Conservation (phyloP, 2,329 filamentous ascomycete genomes). For the Monosporascus ibericus region DNA sequence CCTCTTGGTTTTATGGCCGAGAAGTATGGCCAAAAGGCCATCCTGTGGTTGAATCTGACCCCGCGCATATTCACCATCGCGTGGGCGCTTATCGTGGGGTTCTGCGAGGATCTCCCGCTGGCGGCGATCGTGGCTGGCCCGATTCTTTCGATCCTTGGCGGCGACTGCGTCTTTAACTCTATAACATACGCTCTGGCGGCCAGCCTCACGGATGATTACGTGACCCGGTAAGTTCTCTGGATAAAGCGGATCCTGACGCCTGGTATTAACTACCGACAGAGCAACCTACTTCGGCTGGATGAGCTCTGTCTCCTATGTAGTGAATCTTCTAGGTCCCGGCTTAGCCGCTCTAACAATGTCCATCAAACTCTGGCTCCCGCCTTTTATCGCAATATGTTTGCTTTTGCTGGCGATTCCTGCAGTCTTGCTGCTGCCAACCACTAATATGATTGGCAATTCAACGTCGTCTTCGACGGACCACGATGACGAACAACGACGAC, state of each 20-base stretch:
- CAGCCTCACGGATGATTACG: slow-evolving; percentile 35
- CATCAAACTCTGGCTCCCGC: slow-evolving; percentile 36
- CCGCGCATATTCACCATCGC: slow-evolving; percentile 34
- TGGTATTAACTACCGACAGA: slow-evolving; percentile 18
- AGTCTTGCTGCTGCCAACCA: slow-evolving; percentile 24
- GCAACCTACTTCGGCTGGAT: slow-evolving; percentile 46
- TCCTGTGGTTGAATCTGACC: slow-evolving; percentile 38
- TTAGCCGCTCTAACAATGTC: slow-evolving; percentile 41
- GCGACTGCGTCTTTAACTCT: slow-evolving; percentile 46
- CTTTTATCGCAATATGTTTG: slow-evolving; percentile 33
- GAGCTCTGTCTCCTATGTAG: slow-evolving; percentile 41
- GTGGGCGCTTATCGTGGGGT: slow-evolving; percentile 35
- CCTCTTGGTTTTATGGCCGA: slow-evolving; percentile 41
- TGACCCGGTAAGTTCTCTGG: slow-evolving; percentile 23
- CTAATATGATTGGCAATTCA: neutral
- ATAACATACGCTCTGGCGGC: slow-evolving; percentile 41
- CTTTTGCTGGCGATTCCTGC: slow-evolving; percentile 27
- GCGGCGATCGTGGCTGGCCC: slow-evolving; percentile 35
- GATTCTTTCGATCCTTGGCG: slow-evolving; percentile 38
- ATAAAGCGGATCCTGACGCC: neutral
- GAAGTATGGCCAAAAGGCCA: slow-evolving; percentile 31
- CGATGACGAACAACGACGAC: slow-evolving; percentile 28
- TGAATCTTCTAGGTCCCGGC: slow-evolving; percentile 39
- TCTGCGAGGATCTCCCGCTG: slow-evolving; percentile 31
- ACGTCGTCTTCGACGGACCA: neutral